Percentiles rank a stretch among this genome's conserved stretches.
Evolutionary conservation across 2,329 filamentous ascomycete genomes (phyloP).

Genomic region (Botrytis pseudocinerea): DNA sequence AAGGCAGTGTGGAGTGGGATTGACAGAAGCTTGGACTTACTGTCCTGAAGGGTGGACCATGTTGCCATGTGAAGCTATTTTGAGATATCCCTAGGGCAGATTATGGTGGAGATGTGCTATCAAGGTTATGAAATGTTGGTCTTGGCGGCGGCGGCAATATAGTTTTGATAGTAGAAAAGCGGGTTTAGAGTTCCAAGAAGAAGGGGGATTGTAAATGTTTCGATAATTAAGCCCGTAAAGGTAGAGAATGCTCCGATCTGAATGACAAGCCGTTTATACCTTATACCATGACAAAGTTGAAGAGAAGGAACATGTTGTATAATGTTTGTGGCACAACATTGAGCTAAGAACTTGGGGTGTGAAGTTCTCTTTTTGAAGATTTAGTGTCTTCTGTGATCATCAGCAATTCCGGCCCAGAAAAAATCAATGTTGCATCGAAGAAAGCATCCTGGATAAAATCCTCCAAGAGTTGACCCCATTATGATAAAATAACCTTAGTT

Average conservation of each 20-base stretch:
- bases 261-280: neutral
- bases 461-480: neutral
- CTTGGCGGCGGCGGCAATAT: neutral
- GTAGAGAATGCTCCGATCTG: neutral
- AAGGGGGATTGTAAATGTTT: neutral
- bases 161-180: neutral
- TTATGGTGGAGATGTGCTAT: neutral
- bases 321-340: neutral
- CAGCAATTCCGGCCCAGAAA: neutral
- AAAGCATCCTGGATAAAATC: neutral
- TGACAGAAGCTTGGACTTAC: constrained; percentile 13
- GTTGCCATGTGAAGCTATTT: constrained; percentile 15
- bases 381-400: neutral
- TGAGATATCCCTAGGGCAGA: neutral
- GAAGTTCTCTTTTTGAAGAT: neutral
- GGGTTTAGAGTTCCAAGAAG: neutral
- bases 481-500: neutral
- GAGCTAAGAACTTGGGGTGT: neutral
- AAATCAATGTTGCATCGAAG: neutral
- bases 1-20: constrained; percentile 10
- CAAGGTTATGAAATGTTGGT: neutral
- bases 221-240: neutral
- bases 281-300: neutral
- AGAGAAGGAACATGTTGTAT: neutral
- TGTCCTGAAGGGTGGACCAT: constrained; percentile 9